Conservation (phyloP, 2,329 filamentous ascomycete species). For the Penicillium italicum region DNA sequence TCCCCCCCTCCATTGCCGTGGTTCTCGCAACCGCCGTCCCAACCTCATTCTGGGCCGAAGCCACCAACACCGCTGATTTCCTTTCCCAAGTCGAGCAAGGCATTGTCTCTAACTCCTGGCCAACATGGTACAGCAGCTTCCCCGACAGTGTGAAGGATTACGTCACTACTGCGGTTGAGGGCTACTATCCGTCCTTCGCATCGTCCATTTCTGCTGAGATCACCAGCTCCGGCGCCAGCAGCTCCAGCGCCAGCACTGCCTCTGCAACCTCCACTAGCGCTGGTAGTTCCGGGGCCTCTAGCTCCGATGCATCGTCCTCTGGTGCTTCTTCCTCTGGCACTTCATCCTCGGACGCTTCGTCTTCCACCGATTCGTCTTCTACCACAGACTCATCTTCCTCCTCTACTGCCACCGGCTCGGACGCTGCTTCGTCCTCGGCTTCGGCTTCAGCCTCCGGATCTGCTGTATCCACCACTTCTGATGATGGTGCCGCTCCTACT, state of each 20-base stretch:
- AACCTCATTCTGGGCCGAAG: conserved; percentile 7
- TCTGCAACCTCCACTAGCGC: neutral
- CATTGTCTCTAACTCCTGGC: conserved; percentile 11
- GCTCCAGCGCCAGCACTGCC: neutral
- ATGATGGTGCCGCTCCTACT: conserved; percentile 15
- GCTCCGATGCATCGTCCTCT: neutral
- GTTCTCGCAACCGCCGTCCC: conserved; percentile 13
- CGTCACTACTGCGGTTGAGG: conserved; percentile 10
- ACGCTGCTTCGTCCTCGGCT: neutral
- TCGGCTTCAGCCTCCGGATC: conserved; percentile 5
- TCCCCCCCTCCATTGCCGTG: conserved; percentile 5
- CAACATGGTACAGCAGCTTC: conserved; percentile 17
- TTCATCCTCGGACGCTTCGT: neutral
- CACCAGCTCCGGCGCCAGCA: neutral
- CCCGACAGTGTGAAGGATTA: conserved; percentile 15
- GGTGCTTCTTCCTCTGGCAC: neutral
- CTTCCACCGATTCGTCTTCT: neutral
- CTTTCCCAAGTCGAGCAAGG: conserved; percentile 8
- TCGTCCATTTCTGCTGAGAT: neutral
- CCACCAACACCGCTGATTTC: conserved; percentile 9
- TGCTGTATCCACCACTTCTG: conserved; percentile 8
- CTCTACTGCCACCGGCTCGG: conserved; percentile 1
- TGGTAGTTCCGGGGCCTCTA: neutral
- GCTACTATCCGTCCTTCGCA: conserved; percentile 3
- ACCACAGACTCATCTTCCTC: neutral